A percentile compares a stretch with the other conserved stretches of the same genome.
Conservation (phyloP, 2,329 filamentous ascomycete species). For the Rachicladosporium sp. region DNA sequence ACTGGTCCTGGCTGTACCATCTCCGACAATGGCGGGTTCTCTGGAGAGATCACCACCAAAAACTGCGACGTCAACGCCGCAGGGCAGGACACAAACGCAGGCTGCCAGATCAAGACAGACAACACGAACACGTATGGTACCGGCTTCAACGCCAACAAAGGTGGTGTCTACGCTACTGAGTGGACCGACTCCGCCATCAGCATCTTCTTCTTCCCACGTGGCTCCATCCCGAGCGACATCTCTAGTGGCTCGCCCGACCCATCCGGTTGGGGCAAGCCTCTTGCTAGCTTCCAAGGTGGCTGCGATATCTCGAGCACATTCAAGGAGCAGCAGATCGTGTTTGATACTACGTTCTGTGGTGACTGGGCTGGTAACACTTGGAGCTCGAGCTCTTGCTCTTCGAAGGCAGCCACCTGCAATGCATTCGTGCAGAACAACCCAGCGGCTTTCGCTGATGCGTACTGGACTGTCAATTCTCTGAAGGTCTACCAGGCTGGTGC, state of each 20-base stretch:
- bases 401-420: conserved; percentile 17
- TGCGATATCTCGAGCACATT: conserved; percentile 26
- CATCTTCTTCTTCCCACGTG: conserved; percentile 27
- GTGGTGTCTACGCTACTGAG: conserved; percentile 25
- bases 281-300: conserved; percentile 47
- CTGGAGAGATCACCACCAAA: conserved; percentile 43
- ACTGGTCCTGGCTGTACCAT: conserved; percentile 22
- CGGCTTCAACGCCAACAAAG: conserved; percentile 33
- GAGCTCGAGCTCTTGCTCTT: conserved; percentile 21
- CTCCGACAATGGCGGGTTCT: conserved; percentile 35
- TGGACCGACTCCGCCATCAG: conserved; percentile 19
- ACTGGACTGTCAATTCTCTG: conserved; percentile 30
- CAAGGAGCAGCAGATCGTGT: conserved; percentile 36
- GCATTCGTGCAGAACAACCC: conserved; percentile 24
- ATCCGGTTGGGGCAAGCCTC: conserved; percentile 48
- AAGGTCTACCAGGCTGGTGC: conserved; percentile 24
- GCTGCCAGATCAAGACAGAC: conserved; percentile 39
- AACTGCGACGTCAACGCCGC: conserved; percentile 27
- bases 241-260: conserved; percentile 41
- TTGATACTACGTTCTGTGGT: conserved; percentile 49
- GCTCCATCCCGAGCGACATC: conserved; percentile 30
- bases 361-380: conserved; percentile 27
- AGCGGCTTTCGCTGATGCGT: conserved; percentile 24
- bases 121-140: conserved; percentile 21
- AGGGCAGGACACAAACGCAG: conserved; percentile 24